Conservation (phyloP, 331 rosid species). For the Pyracantha coccinea region DNA sequence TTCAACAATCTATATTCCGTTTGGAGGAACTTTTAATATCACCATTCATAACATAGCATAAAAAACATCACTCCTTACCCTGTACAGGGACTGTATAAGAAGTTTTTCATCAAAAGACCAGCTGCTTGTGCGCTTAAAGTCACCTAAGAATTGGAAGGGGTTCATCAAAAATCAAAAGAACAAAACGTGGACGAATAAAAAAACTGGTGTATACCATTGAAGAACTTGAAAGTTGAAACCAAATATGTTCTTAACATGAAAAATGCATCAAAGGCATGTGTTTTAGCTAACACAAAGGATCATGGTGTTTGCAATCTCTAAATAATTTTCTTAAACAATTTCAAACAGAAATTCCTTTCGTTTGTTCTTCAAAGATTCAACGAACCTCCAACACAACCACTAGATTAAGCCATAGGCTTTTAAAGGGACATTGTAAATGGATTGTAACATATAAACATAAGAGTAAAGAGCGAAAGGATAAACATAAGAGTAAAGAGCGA, state of each 20-base stretch:
- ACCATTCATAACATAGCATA: neutral
- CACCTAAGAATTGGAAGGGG: slow-evolving; percentile 26
- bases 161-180: neutral
- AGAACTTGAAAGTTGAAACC: neutral
- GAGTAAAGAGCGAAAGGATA: neutral
- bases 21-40: neutral
- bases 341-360: neutral
- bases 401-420: neutral
- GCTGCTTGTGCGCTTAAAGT: slow-evolving; percentile 65
- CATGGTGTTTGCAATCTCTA: neutral
- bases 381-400: neutral
- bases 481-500: neutral
- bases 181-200: neutral
- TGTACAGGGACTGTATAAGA: slow-evolving; percentile 72
- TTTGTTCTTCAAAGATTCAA: neutral
- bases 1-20: neutral
- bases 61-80: slow-evolving; percentile 31
- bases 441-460: neutral
- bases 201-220: too few relatives aligned
- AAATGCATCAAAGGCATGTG: neutral
- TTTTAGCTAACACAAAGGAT: neutral
- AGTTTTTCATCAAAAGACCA: slow-evolving; percentile 93
- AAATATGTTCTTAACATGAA: neutral
- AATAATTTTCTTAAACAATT: neutral
- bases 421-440: neutral